phyloP scores from a whole-genome alignment of 495 filamentous ascomycete genomes.

The Neurospora sp. region DNA sequence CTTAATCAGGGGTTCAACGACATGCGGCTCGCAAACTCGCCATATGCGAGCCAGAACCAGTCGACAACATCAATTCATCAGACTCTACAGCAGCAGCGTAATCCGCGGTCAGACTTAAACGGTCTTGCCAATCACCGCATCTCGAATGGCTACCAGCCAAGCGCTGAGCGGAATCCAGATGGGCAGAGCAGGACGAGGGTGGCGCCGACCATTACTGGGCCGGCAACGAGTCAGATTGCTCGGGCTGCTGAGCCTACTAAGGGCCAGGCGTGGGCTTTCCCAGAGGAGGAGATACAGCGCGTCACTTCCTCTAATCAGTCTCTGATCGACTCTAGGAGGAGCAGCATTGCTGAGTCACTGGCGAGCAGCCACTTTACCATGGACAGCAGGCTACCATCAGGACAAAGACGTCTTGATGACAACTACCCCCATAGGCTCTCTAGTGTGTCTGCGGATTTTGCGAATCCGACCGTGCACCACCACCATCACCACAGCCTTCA shows the following conservation, averaged over 20 bases:
- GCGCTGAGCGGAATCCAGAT: conserved; percentile 41
- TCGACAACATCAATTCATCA: conserved; percentile 63
- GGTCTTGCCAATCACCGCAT: conserved; percentile 39
- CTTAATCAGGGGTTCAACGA: conserved; percentile 62
- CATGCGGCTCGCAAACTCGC: conserved; percentile 55
- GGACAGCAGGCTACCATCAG: conserved; percentile 56
- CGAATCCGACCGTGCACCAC: conserved; percentile 47
- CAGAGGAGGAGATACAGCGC: conserved; percentile 56
- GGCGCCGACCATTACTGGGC: conserved; percentile 67
- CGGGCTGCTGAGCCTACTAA: conserved; percentile 72
- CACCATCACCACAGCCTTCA: conserved; percentile 76
- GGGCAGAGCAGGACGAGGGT: conserved; percentile 47
- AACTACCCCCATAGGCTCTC: conserved; percentile 30
- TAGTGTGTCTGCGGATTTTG: conserved; percentile 23
- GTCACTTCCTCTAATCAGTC: conserved; percentile 41
- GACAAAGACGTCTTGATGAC: conserved; percentile 57
- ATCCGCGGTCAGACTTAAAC: conserved; percentile 35
- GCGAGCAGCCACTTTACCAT: conserved; percentile 63
- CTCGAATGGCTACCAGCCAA: conserved; percentile 55
- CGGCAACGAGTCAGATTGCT: conserved; percentile 66
- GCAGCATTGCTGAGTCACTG: conserved; percentile 63
- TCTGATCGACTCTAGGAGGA: conserved; percentile 56
- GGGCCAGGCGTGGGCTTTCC: conserved; percentile 75
- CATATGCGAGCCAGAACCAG: conserved; percentile 66
- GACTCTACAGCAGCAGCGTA: conserved; percentile 40